Conservation (phyloP, 768 basidiomycete genomes). For the Tricholoma bakamatsutake region DNA sequence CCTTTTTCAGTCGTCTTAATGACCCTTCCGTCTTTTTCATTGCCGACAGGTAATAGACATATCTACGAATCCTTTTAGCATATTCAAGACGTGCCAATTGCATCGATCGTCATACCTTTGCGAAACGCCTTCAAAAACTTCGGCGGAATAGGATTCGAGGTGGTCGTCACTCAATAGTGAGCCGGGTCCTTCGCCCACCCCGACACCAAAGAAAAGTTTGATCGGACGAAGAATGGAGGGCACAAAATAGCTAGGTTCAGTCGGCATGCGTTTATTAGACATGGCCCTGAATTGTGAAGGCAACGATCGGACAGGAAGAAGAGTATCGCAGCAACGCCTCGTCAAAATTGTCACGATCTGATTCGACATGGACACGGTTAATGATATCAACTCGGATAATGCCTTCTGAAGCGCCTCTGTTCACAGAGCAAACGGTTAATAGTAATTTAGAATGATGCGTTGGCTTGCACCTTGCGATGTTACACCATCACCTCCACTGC, state of each 20-base stretch:
- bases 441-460: neutral
- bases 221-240: slow-evolving; percentile 75
- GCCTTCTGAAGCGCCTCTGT: slow-evolving; percentile 53
- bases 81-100: neutral
- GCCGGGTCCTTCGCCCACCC: slow-evolving; percentile 54
- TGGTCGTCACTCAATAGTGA: slow-evolving; percentile 49
- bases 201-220: slow-evolving; percentile 64
- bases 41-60: slow-evolving; percentile 69
- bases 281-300: slow-evolving; percentile 87
- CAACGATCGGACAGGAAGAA: slow-evolving; percentile 81
- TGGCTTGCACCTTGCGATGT: slow-evolving; percentile 47
- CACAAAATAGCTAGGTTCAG: slow-evolving; percentile 85
- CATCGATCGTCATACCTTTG: slow-evolving; percentile 42
- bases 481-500: slow-evolving; percentile 23
- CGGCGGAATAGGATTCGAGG: slow-evolving; percentile 43
- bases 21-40: slow-evolving; percentile 95
- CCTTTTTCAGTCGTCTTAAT: slow-evolving; percentile 79
- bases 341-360: slow-evolving; percentile 70
- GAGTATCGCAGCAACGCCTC: slow-evolving; percentile 77
- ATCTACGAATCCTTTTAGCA: slow-evolving; percentile 37
- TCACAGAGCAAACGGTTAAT: slow-evolving; percentile 1
- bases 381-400: slow-evolving; percentile 39
- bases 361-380: slow-evolving; percentile 53
- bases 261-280: slow-evolving; percentile 65
- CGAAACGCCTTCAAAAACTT: slow-evolving; percentile 67